Evolutionary conservation across 768 basidiomycete genomes (phyloP).

Genomic region (Amanita inopinata): DNA sequence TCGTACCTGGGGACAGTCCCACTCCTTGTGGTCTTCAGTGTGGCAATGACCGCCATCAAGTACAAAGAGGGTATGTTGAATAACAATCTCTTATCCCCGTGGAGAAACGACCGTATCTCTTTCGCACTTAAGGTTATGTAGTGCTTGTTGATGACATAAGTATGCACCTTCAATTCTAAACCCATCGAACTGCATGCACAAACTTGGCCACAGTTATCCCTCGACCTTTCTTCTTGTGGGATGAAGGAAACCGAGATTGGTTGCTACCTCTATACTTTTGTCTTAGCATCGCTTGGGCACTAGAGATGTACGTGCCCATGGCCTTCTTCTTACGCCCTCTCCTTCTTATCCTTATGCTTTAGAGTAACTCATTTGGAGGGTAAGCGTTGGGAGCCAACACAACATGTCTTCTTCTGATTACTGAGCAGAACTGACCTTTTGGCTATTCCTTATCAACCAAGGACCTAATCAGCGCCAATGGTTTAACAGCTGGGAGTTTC

Average conservation of each 20-base stretch:
- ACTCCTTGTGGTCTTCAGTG: constrained; percentile 52
- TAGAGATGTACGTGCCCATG: constrained; percentile 53
- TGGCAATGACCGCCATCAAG: constrained; percentile 56
- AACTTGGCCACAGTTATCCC: constrained; percentile 37
- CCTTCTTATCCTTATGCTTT: constrained; percentile 4
- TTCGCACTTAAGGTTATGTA: too few species aligned
- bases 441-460: constrained; percentile 77
- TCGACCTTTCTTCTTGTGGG: constrained; percentile 45
- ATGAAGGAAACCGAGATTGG: constrained; percentile 33
- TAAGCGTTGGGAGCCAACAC: constrained; percentile 15
- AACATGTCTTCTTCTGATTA: not conserved
- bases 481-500: constrained; percentile 77
- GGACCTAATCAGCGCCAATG: constrained; percentile 61
- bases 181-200: not conserved
- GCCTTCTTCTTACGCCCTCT: constrained; percentile 1
- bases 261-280: constrained; percentile 63
- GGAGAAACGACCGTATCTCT: too few species aligned
- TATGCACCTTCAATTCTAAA: not conserved
- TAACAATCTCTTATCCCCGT: too few species aligned
- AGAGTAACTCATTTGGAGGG: constrained; percentile 82
- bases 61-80: constrained; percentile 56
- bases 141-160: too few species aligned
- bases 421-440: constrained; percentile 60
- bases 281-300: constrained; percentile 64
- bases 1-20: constrained; percentile 70